Percentiles rank a stretch among this genome's conserved stretches.
Evolutionary conservation across 108 stramenopile species (phyloP).

Genomic region (Skeletonema marinoi): DNA sequence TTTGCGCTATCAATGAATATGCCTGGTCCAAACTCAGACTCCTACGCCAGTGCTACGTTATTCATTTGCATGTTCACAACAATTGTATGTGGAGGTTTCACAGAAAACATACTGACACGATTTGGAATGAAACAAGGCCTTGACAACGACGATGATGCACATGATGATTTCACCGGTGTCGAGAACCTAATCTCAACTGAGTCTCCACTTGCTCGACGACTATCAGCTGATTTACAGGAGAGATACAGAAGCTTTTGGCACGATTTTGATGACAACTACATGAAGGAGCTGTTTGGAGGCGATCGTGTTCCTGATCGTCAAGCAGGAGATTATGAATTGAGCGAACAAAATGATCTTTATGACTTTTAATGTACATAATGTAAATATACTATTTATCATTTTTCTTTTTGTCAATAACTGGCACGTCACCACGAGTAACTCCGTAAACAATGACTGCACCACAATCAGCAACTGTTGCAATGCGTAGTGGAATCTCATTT

Average conservation of each 20-base stretch:
- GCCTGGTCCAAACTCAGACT: constrained; percentile 86
- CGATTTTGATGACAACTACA: constrained; percentile 61
- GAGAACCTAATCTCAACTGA: constrained; percentile 25
- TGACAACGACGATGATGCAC: constrained; percentile 6
- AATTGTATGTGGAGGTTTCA: constrained; percentile 95
- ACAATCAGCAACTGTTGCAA: constrained; percentile 74
- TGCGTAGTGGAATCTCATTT: constrained; percentile 63
- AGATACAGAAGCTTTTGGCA: constrained; percentile 52
- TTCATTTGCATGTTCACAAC: constrained; percentile 96
- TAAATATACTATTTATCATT: neutral
- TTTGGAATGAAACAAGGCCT: constrained; percentile 78
- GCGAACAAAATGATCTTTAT: constrained; percentile 20
- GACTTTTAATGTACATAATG: constrained; percentile 16
- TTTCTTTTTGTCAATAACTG: constrained; percentile 19
- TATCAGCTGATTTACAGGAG: constrained; percentile 26
- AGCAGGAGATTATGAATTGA: constrained; percentile 39
- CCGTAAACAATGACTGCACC: constrained; percentile 84
- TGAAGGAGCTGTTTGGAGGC: constrained; percentile 74
- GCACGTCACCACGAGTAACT: constrained; percentile 66
- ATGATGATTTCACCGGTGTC: constrained; percentile 15
- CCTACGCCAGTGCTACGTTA: constrained; percentile 91
- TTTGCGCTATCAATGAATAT: constrained; percentile 93
- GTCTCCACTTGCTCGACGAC: constrained; percentile 18
- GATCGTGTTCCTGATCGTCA: constrained; percentile 17
- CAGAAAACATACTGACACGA: constrained; percentile 79